Percentiles rank a stretch among this genome's conserved stretches.
These are phyloP conservation scores for Sclerotinia borealis DNA, from an alignment of 2,329 filamentous ascomycete genomes.

Conservation along the genomic window DNA sequence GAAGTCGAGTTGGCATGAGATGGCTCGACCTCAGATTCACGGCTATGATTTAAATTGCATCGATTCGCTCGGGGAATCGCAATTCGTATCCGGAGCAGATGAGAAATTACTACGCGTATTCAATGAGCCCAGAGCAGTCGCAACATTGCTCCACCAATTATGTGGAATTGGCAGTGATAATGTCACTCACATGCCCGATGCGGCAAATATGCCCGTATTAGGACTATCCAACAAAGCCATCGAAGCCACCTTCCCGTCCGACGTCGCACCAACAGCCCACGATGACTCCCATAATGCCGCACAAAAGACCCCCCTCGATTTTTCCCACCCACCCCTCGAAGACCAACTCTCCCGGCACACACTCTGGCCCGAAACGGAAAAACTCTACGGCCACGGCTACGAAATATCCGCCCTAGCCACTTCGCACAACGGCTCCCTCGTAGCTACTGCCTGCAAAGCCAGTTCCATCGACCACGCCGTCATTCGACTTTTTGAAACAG, in stretches of 20 bases:
- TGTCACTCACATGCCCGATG: slow-evolving; percentile 61
- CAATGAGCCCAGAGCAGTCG: slow-evolving; percentile 78
- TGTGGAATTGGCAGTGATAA: slow-evolving; percentile 48
- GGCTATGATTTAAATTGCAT: slow-evolving; percentile 97
- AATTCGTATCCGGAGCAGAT: slow-evolving; percentile 91
- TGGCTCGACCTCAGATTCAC: slow-evolving; percentile 92
- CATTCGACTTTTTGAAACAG: slow-evolving; percentile 83
- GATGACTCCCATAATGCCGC: slow-evolving; percentile 41
- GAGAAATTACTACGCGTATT: slow-evolving; percentile 98
- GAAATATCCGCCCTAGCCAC: slow-evolving; percentile 86
- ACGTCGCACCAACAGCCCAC: slow-evolving; percentile 29
- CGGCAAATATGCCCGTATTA: slow-evolving; percentile 89
- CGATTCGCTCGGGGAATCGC: slow-evolving; percentile 62
- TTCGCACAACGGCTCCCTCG: slow-evolving; percentile 64
- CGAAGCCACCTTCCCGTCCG: slow-evolving; percentile 48
- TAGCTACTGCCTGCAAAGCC: slow-evolving; percentile 90
- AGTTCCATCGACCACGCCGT: slow-evolving; percentile 92
- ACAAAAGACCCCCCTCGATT: too few species aligned
- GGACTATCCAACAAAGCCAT: slow-evolving; percentile 95
- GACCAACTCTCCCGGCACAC: slow-evolving; percentile 85
- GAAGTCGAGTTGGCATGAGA: slow-evolving; percentile 79
- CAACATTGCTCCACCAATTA: slow-evolving; percentile 62
- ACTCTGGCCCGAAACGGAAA: slow-evolving; percentile 92
- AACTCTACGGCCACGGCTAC: slow-evolving; percentile 96
- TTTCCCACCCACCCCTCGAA: slow-evolving; percentile 74